A percentile compares a stretch with the other conserved stretches of the same genome.
phyloP scores from a whole-genome alignment of 164 flowering plant species.

The Kalanchoe fedtschenkoi region DNA sequence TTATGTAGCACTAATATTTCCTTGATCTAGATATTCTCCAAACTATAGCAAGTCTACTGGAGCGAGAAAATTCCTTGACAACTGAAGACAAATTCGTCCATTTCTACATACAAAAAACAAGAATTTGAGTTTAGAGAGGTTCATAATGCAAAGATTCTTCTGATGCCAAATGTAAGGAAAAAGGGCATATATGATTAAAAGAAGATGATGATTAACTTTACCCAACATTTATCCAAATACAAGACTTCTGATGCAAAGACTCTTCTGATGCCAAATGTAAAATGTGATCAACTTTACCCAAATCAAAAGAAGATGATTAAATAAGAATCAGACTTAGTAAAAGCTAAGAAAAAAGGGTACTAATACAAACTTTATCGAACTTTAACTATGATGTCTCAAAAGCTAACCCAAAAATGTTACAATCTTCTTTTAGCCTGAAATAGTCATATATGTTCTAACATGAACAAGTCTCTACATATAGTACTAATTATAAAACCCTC shows the following conservation, averaged over 20 bases:
- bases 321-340: too few relatives aligned
- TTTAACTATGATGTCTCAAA: too few relatives aligned
- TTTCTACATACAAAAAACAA: slow-evolving; percentile 40
- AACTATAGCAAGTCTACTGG: slow-evolving; percentile 47
- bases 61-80: slow-evolving; percentile 54
- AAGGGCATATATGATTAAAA: background rate
- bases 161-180: background rate
- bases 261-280: background rate
- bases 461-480: background rate
- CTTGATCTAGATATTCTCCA: slow-evolving; percentile 85
- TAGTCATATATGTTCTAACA: background rate
- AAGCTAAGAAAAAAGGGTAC: too few relatives aligned
- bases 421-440: too few relatives aligned
- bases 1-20: slow-evolving; percentile 58
- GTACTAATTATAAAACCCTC: background rate
- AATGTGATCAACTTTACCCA: too few relatives aligned
- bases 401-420: background rate
- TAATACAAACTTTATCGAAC: too few relatives aligned
- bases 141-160: background rate
- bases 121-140: background rate
- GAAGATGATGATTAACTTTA: too few relatives aligned
- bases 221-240: too few relatives aligned
- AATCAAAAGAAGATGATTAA: too few relatives aligned
- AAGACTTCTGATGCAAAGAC: background rate
- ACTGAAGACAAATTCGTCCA: slow-evolving; percentile 76